Evolutionary conservation across 352 stramenopile species (phyloP).

Genomic region (Pythium scleroteichum): DNA sequence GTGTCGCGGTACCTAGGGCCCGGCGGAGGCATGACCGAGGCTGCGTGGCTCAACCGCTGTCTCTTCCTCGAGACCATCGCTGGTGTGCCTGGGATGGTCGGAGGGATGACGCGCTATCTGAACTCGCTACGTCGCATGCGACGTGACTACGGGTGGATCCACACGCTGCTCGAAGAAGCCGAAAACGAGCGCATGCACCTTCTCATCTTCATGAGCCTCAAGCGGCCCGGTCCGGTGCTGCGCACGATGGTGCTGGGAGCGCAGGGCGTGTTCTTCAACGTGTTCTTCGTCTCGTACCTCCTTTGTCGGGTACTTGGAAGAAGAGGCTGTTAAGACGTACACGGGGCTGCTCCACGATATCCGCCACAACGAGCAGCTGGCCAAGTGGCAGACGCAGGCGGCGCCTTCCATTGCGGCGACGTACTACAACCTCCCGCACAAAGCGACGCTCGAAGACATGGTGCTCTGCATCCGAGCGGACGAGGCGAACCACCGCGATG

Average conservation of each 20-base stretch:
- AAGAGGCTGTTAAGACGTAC: conserved; percentile 92
- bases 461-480: conserved; percentile 88
- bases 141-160: conserved; percentile 89
- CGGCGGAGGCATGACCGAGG: conserved; percentile 51
- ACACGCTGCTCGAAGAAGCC: conserved; percentile 88
- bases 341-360: conserved; percentile 91
- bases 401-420: conserved; percentile 76
- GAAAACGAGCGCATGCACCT: conserved; percentile 95
- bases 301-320: conserved; percentile 93
- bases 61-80: conserved; percentile 81
- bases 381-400: conserved; percentile 64
- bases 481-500: conserved; percentile 86
- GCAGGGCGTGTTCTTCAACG: conserved; percentile 85
- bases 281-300: conserved; percentile 87
- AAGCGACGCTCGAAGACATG: conserved; percentile 82
- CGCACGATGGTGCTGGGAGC: conserved; percentile 68
- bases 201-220: conserved; percentile 89
- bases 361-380: conserved; percentile 39
- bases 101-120: conserved; percentile 69
- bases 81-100: conserved; percentile 76
- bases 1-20: conserved; percentile 49
- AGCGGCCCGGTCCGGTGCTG: conserved; percentile 74
- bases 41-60: conserved; percentile 68
- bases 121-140: conserved; percentile 75
- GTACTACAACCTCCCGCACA: conserved; percentile 86